A percentile compares a stretch with the other conserved stretches of the same genome.
Conservation (phyloP, 306 rosid genomes). For the Castanea sativa region DNA sequence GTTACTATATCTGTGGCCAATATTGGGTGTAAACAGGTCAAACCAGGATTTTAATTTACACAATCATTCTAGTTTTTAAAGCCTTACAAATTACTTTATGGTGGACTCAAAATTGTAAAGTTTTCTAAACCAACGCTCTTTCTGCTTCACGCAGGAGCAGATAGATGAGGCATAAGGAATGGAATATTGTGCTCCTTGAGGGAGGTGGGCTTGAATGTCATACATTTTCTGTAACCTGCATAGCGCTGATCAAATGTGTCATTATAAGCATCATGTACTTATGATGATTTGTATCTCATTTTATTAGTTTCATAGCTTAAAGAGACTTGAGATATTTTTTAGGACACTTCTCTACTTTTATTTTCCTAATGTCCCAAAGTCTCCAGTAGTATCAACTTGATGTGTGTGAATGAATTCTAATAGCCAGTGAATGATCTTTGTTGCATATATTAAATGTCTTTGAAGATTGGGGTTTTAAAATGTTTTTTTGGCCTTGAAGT, state of each 20-base stretch:
- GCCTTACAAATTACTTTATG: not conserved
- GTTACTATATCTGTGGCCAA: not conserved
- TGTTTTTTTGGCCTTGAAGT: not conserved
- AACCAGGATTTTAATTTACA: not conserved
- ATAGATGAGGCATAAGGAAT: constrained; percentile 74
- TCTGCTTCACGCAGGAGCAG: constrained; percentile 63
- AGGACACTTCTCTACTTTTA: not conserved
- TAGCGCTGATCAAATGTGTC: constrained; percentile 43
- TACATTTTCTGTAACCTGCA: constrained; percentile 24
- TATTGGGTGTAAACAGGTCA: not conserved
- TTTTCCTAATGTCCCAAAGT: not conserved
- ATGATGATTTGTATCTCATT: not conserved
- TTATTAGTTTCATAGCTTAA: not conserved
- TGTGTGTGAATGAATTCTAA: not conserved
- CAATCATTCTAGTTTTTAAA: too few relatives aligned
- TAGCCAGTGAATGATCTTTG: not conserved
- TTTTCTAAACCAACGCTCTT: not conserved
- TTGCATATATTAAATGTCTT: not conserved
- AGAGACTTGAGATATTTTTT: not conserved
- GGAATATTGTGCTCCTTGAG: constrained; percentile 29
- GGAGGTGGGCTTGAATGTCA: constrained; percentile 78
- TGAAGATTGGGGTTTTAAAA: not conserved
- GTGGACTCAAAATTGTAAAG: not conserved
- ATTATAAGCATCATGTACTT: not conserved
- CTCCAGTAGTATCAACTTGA: not conserved